A percentile compares a stretch with the other conserved stretches of the same genome.
Conservation (phyloP, 2,329 filamentous ascomycete species). For the Neospermospora avenae region DNA sequence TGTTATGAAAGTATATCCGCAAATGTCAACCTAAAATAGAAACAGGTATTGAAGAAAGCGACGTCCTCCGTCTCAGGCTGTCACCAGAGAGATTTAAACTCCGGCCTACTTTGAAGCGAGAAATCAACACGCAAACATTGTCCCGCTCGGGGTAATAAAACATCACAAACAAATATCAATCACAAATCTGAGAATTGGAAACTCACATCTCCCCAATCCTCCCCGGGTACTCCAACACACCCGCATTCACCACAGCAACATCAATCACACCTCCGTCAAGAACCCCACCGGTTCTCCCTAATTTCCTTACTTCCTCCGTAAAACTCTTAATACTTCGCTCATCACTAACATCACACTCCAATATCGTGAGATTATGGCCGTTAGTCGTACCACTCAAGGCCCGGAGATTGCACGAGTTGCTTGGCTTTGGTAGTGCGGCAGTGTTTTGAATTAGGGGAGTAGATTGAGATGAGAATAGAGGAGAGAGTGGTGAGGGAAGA, state of each 20-base stretch:
- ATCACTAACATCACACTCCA: slow-evolving; percentile 50
- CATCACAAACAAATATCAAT: too few species aligned
- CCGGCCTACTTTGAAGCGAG: too few species aligned
- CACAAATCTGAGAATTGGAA: neutral
- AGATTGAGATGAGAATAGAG: neutral
- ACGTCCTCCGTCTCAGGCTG: too few species aligned
- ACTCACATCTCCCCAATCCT: slow-evolving; percentile 39
- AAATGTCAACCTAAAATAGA: too few species aligned
- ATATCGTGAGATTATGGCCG: slow-evolving; percentile 21
- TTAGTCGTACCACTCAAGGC: slow-evolving; percentile 42
- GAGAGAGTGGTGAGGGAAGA: neutral
- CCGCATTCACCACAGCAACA: slow-evolving; percentile 55
- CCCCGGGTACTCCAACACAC: slow-evolving; percentile 53
- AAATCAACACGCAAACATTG: too few species aligned
- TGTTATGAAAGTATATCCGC: too few species aligned
- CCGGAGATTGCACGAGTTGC: slow-evolving; percentile 38
- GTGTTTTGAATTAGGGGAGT: too few species aligned
- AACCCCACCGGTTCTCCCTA: slow-evolving; percentile 13
- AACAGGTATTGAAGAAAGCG: too few species aligned
- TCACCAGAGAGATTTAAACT: too few species aligned
- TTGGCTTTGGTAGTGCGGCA: too few species aligned
- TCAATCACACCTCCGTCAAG: slow-evolving; percentile 35
- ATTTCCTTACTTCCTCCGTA: slow-evolving; percentile 15
- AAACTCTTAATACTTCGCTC: slow-evolving; percentile 46
- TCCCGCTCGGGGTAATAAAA: too few species aligned